Evolutionary conservation across 495 filamentous ascomycete genomes (phyloP).

Genomic region (Hypoxylon lienhwacheense): DNA sequence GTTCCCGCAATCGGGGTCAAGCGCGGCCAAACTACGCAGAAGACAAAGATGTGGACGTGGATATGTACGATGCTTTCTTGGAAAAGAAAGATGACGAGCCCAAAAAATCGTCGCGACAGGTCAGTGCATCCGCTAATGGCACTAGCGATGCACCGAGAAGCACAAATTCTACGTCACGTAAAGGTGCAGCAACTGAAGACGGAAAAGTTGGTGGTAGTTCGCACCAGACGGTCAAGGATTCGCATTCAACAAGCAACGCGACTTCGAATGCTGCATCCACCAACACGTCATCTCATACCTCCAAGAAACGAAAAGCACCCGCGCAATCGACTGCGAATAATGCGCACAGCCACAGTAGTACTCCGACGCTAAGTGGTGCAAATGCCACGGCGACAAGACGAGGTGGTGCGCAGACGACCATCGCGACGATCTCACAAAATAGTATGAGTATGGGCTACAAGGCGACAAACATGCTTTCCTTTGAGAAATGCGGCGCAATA

Average conservation of each 20-base stretch:
- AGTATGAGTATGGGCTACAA: conserved; percentile 38
- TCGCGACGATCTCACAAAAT: conserved; percentile 7
- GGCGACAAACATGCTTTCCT: conserved; percentile 82
- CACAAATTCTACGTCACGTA: conserved; percentile 50
- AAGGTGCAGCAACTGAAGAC: conserved; percentile 51
- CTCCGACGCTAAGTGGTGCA: conserved; percentile 54
- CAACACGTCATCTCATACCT: conserved; percentile 47
- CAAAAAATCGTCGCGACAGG: conserved; percentile 53
- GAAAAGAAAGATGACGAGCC: conserved; percentile 49
- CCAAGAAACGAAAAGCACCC: conserved; percentile 78
- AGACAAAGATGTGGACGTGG: conserved; percentile 89
- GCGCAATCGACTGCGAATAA: conserved; percentile 41
- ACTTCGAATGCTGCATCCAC: conserved; percentile 59
- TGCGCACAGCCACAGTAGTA: conserved; percentile 39
- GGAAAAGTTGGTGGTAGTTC: conserved; percentile 43
- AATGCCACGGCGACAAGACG: conserved; percentile 36
- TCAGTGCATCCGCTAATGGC: conserved; percentile 38
- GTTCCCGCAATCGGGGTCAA: conserved; percentile 84
- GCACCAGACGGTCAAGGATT: conserved; percentile 32
- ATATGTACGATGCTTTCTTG: conserved; percentile 61
- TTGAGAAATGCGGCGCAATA: conserved; percentile 67
- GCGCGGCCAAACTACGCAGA: conserved; percentile 94
- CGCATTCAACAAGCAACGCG: conserved; percentile 25
- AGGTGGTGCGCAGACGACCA: conserved; percentile 20
- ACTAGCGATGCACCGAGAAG: conserved; percentile 30